Percentiles rank a stretch among this genome's conserved stretches.
Evolutionary conservation across 2,329 filamentous ascomycete species (phyloP).

Genomic region (Cladosporium sp.): DNA sequence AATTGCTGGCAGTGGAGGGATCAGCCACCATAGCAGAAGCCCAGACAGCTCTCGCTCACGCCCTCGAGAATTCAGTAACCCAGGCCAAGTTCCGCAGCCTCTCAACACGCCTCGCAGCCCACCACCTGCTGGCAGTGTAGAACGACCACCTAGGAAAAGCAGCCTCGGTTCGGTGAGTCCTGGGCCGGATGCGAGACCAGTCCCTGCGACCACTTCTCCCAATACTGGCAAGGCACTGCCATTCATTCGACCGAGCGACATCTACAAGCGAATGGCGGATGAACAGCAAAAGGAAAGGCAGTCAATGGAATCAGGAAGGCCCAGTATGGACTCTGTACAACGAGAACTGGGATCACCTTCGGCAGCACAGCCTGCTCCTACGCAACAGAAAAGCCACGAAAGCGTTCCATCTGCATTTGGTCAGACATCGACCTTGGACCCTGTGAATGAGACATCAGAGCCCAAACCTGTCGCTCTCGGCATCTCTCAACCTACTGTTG

Average conservation of each 20-base stretch:
- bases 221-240: constrained; percentile 51
- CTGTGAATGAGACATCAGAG: constrained; percentile 9
- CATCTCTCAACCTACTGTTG: not conserved
- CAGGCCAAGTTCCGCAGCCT: constrained; percentile 47
- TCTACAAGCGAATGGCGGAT: constrained; percentile 69
- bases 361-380: not conserved
- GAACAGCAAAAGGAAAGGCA: constrained; percentile 56
- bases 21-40: not conserved
- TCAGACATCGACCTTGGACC: too few relatives aligned
- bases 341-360: constrained; percentile 13
- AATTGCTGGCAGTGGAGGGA: not conserved
- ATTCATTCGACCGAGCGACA: constrained; percentile 70
- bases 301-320: constrained; percentile 55
- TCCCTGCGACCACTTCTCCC: constrained; percentile 10
- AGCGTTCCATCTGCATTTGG: constrained; percentile 14
- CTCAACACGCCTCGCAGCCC: constrained; percentile 42
- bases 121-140: constrained; percentile 34
- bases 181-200: constrained; percentile 22
- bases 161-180: constrained; percentile 51
- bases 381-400: not conserved
- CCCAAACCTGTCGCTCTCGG: not conserved
- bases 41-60: constrained; percentile 16
- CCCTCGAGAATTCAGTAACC: constrained; percentile 48
- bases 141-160: constrained; percentile 59
- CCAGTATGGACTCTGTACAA: constrained; percentile 51